phyloP scores from a whole-genome alignment of 129 eudicot genomes.

The Lactuca sativa region DNA sequence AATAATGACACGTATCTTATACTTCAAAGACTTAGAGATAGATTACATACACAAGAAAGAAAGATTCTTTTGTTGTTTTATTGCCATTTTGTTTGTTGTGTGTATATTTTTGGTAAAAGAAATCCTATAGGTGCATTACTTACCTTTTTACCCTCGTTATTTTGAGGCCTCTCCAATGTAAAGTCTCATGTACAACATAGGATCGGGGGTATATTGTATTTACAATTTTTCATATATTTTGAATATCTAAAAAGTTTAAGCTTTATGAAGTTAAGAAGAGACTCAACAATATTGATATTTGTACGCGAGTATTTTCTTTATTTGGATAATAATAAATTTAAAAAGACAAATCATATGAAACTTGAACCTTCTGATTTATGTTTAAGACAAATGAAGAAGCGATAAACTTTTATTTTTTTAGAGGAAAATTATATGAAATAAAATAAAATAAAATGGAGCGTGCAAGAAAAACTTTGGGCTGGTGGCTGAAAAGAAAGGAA shows the following conservation, averaged over 20 bases:
- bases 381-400: not conserved
- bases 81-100: conserved; percentile 29
- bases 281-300: not conserved
- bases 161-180: conserved; percentile 20
- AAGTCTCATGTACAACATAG: conserved; percentile 13
- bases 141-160: conserved; percentile 24
- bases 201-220: conserved; percentile 30
- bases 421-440: not conserved
- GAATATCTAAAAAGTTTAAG: conserved; percentile 7
- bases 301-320: too few relatives aligned
- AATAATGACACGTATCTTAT: conserved; percentile 6
- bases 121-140: conserved; percentile 20
- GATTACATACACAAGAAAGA: conserved; percentile 18
- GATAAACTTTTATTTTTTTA: not conserved
- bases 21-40: conserved; percentile 23
- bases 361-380: too few relatives aligned
- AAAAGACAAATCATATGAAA: too few relatives aligned
- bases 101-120: conserved; percentile 29
- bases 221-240: conserved; percentile 2
- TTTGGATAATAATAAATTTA: not conserved
- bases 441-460: not conserved
- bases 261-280: not conserved
- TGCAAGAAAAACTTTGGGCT: not conserved
- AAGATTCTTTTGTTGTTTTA: conserved; percentile 42
- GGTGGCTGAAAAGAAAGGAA: not conserved